These are phyloP conservation scores for Knoxdaviesia capensis DNA, from an alignment of 2,329 filamentous ascomycete genomes.

Conservation along the genomic window DNA sequence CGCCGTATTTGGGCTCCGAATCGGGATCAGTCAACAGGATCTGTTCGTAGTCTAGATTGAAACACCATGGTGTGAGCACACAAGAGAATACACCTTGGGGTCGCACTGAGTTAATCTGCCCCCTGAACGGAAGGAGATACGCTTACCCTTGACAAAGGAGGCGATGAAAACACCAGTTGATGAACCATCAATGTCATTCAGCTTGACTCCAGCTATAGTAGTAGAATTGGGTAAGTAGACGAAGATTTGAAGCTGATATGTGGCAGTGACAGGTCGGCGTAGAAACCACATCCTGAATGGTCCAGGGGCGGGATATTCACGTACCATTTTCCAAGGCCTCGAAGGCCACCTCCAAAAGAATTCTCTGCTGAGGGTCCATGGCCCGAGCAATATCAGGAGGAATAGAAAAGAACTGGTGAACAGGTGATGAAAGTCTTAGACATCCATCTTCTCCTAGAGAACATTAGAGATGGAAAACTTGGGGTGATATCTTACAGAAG, in stretches of 20 bases:
- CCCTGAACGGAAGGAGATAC: neutral
- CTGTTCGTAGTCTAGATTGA: slow-evolving; percentile 25
- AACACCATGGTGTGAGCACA: neutral
- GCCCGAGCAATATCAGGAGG: slow-evolving; percentile 27
- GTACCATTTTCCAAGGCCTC: slow-evolving; percentile 29
- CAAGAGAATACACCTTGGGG: neutral
- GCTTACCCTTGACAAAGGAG: slow-evolving; percentile 26
- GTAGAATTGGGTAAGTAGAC: too few relatives aligned
- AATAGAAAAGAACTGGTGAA: slow-evolving; percentile 26
- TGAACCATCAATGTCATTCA: slow-evolving; percentile 21
- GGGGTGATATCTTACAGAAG: slow-evolving; percentile 16
- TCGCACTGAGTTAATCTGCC: neutral
- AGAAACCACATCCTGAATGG: neutral
- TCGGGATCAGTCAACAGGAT: slow-evolving; percentile 28
- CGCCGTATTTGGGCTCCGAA: slow-evolving; percentile 27
- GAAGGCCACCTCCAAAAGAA: slow-evolving; percentile 28
- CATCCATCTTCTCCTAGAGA: neutral
- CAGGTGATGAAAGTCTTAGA: neutral
- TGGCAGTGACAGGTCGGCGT: neutral
- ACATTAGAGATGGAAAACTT: too few relatives aligned
- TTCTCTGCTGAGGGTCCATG: slow-evolving; percentile 31
- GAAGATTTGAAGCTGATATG: neutral
- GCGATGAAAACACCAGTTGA: slow-evolving; percentile 28
- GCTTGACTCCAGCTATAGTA: slow-evolving; percentile 19
- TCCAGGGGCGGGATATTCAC: neutral